A percentile compares a stretch with the other conserved stretches of the same genome.
phyloP scores from a whole-genome alignment of 352 stramenopile species.

The Phytophthora nicotianae region DNA sequence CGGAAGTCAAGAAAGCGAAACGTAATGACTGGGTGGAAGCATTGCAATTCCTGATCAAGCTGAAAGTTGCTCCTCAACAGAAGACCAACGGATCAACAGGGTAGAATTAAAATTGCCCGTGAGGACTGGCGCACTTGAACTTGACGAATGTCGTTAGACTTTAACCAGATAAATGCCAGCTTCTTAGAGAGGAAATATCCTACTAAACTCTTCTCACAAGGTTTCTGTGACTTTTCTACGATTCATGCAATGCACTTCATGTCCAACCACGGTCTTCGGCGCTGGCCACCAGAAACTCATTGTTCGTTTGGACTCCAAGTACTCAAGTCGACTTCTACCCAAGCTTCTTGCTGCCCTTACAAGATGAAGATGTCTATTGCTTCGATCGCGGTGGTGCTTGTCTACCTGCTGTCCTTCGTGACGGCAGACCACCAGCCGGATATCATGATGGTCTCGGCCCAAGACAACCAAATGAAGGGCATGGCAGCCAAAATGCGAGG shows the following conservation, averaged over 20 bases:
- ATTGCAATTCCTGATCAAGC: constrained; percentile 73
- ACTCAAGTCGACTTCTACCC: constrained; percentile 11
- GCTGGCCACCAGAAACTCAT: constrained; percentile 14
- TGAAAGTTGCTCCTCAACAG: constrained; percentile 41
- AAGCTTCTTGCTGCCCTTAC: constrained; percentile 1
- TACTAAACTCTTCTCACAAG: background rate
- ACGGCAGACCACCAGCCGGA: constrained; percentile 13
- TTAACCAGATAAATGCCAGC: background rate
- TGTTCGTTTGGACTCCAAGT: constrained; percentile 26
- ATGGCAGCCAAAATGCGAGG: constrained; percentile 4
- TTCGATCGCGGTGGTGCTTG: background rate
- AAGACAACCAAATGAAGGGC: constrained; percentile 11
- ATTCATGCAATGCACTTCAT: background rate
- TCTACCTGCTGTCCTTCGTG: constrained; percentile 17
- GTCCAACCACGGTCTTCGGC: no score
- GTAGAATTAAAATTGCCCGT: no score
- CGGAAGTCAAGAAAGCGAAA: constrained; percentile 65
- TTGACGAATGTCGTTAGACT: no score
- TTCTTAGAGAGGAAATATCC: background rate
- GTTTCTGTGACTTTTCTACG: background rate
- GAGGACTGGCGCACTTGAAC: background rate
- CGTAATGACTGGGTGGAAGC: constrained; percentile 72
- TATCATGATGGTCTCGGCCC: background rate
- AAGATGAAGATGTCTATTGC: constrained; percentile 8
- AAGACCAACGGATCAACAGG: background rate